These are phyloP conservation scores for Salicornia ramosissima DNA, from an alignment of 148 eudicot species.

Conservation along the genomic window DNA sequence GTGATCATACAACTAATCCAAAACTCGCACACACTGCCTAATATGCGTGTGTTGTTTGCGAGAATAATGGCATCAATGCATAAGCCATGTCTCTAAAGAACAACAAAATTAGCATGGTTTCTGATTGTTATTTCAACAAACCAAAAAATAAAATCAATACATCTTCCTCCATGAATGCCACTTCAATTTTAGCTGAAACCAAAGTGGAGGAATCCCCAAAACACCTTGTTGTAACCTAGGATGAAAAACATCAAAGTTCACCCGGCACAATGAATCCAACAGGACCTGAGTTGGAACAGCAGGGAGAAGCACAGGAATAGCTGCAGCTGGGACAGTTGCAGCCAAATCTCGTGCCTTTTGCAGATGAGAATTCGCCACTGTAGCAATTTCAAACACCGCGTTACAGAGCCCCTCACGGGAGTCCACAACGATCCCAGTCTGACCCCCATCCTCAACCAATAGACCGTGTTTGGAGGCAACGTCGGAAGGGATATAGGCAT, in stretches of 20 bases:
- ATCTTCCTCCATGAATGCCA: constrained; percentile 82
- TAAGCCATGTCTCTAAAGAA: neutral
- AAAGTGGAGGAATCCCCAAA: constrained; percentile 68
- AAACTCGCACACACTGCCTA: neutral
- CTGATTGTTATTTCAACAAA: constrained; percentile 1
- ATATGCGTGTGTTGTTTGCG: neutral
- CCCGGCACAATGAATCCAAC: constrained; percentile 61
- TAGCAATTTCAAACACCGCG: constrained; percentile 85
- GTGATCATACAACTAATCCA: neutral
- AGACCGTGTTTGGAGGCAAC: constrained; percentile 72
- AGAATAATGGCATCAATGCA: neutral
- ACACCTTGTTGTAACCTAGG: constrained; percentile 66
- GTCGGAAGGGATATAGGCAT: constrained; percentile 65
- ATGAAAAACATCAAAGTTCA: constrained; percentile 79
- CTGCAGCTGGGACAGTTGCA: constrained; percentile 59
- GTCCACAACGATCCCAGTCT: constrained; percentile 43
- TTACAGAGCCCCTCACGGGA: constrained; percentile 58
- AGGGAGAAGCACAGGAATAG: constrained; percentile 72
- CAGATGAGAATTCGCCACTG: constrained; percentile 77
- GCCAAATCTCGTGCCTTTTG: constrained; percentile 76
- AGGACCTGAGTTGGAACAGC: constrained; percentile 80
- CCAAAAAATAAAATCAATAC: constrained; percentile 34
- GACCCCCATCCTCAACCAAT: constrained; percentile 40
- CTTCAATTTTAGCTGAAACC: constrained; percentile 81
- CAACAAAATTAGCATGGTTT: neutral